A percentile compares a stretch with the other conserved stretches of the same genome.
Conservation (phyloP, 2,329 filamentous ascomycete species). For the Clarireedia homoeocarpa region DNA sequence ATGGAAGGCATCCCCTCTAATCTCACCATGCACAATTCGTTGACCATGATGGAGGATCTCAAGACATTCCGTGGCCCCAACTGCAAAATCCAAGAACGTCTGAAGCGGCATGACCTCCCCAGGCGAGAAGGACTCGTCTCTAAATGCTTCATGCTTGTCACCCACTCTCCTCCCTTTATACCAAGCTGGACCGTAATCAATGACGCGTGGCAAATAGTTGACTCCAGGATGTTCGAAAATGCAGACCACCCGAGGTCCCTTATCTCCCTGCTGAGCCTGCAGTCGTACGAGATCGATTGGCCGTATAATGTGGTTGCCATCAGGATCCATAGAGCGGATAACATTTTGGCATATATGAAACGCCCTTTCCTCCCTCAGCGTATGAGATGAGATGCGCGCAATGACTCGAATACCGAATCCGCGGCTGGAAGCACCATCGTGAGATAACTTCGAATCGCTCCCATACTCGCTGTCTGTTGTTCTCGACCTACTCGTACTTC, state of each 20-base stretch:
- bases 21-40: constrained; percentile 81
- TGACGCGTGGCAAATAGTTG: constrained; percentile 62
- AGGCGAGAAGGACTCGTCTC: constrained; percentile 33
- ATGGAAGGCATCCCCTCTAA: constrained; percentile 85
- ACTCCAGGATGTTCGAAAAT: constrained; percentile 73
- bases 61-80: constrained; percentile 77
- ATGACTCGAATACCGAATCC: constrained; percentile 44
- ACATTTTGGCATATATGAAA: constrained; percentile 76
- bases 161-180: constrained; percentile 49
- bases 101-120: constrained; percentile 60
- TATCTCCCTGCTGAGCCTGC: constrained; percentile 58
- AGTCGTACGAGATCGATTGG: constrained; percentile 75
- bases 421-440: constrained; percentile 22
- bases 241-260: constrained; percentile 64
- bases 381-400: constrained; percentile 75
- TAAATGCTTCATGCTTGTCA: constrained; percentile 33
- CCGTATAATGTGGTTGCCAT: constrained; percentile 67
- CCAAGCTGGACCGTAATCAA: constrained; percentile 72
- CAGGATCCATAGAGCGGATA: constrained; percentile 61
- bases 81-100: constrained; percentile 82
- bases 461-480: constrained; percentile 1
- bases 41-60: constrained; percentile 88
- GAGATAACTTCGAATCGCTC: constrained; percentile 18
- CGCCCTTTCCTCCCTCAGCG: constrained; percentile 75
- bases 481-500: constrained; percentile 4